Evolutionary conservation across 2,329 filamentous ascomycete species (phyloP).

Genomic region (Davidsoniella neocaledoniae): DNA sequence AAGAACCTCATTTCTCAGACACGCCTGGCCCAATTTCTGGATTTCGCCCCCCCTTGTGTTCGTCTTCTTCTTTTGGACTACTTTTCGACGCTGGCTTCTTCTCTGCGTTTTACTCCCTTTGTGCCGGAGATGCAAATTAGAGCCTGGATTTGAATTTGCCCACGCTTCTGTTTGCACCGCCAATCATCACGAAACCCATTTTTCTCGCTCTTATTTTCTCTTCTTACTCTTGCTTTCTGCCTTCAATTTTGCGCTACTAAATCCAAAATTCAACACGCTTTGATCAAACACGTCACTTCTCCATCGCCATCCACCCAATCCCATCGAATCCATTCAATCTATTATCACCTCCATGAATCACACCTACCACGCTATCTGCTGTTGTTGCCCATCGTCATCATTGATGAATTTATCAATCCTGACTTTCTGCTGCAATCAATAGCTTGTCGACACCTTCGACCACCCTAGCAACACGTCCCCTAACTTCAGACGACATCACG

Average conservation of each 20-base stretch:
- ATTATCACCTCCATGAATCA: not conserved
- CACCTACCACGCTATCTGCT: not conserved
- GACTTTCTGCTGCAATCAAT: not conserved
- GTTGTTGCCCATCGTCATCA: not conserved
- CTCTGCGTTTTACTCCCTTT: conserved; percentile 10
- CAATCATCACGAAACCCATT: conserved; percentile 9
- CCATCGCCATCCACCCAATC: not conserved
- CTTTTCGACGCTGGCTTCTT: conserved; percentile 12
- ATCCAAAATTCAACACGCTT: too few relatives aligned
- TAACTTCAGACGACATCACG: conserved; percentile 1
- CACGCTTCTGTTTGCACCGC: conserved; percentile 6
- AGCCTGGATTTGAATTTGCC: not conserved
- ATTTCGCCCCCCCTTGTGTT: not conserved
- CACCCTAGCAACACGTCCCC: conserved; percentile 4
- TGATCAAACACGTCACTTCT: not conserved
- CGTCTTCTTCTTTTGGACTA: conserved; percentile 6
- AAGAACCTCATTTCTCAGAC: too few relatives aligned
- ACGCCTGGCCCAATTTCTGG: too few relatives aligned
- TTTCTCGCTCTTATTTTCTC: conserved; percentile 5
- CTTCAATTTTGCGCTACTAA: conserved; percentile 1
- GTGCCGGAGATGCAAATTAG: not conserved
- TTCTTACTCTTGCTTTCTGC: not conserved
- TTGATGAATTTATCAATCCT: not conserved
- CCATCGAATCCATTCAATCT: not conserved
- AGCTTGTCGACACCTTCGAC: conserved; percentile 3